phyloP scores from a whole-genome alignment of 1,284 basidiomycete species.

The Ustilago crameri region DNA sequence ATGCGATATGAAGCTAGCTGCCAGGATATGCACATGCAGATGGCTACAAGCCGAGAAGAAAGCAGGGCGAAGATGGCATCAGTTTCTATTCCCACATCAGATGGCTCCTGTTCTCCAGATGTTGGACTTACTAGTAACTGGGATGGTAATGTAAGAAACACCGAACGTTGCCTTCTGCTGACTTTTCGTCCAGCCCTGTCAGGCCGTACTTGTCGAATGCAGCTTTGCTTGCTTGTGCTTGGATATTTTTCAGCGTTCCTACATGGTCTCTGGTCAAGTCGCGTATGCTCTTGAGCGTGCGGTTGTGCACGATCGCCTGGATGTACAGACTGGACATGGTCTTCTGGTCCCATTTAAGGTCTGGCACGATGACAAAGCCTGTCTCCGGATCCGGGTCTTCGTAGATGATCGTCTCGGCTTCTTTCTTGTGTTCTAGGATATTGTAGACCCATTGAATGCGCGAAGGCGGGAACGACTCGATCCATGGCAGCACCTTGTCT shows the following conservation, averaged over 20 bases:
- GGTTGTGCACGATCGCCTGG: constrained; percentile 66
- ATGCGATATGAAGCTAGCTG: constrained; percentile 64
- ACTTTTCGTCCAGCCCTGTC: constrained; percentile 69
- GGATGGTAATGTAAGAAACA: constrained; percentile 96
- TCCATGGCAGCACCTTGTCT: constrained; percentile 57
- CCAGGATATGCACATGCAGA: constrained; percentile 93
- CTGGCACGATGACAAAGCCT: constrained; percentile 75
- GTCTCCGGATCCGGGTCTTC: constrained; percentile 72
- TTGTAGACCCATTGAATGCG: constrained; percentile 87
- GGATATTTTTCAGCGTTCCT: constrained; percentile 77
- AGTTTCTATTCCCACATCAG: not conserved
- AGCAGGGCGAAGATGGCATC: not conserved
- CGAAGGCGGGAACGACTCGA: constrained; percentile 55
- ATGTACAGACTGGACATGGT: constrained; percentile 72
- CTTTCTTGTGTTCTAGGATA: constrained; percentile 82
- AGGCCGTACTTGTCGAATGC: constrained; percentile 77
- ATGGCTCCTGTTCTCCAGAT: not conserved
- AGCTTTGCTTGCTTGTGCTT: constrained; percentile 72
- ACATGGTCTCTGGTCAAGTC: constrained; percentile 76
- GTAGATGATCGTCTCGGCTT: constrained; percentile 80
- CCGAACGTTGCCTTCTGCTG: constrained; percentile 71
- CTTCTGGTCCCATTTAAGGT: constrained; percentile 77
- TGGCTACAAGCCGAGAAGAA: constrained; percentile 73
- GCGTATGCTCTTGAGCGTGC: constrained; percentile 65
- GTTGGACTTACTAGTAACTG: constrained; percentile 81